These are phyloP conservation scores for Colletotrichum theobromicola DNA, from an alignment of 2,329 filamentous ascomycete species.

Conservation along the genomic window DNA sequence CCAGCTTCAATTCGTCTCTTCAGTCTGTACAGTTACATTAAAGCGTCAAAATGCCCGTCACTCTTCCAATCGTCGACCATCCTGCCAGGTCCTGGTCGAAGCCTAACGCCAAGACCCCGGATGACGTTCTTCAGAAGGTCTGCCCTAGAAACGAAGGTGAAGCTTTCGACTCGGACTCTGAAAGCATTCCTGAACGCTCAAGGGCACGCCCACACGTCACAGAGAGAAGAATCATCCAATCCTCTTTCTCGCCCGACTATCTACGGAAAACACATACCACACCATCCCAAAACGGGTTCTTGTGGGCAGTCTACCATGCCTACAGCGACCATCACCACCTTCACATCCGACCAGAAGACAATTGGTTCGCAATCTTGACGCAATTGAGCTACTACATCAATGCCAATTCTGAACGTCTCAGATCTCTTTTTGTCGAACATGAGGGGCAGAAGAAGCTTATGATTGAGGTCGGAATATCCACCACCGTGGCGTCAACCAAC, in stretches of 20 bases:
- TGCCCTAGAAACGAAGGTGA: neutral
- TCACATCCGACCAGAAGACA: slow-evolving; percentile 53
- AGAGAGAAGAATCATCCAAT: neutral
- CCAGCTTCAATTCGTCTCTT: fast-evolving
- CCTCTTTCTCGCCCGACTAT: neutral
- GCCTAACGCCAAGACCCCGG: neutral
- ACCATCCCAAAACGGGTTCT: slow-evolving; percentile 39
- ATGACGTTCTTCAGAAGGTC: neutral
- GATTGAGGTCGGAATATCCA: slow-evolving; percentile 13
- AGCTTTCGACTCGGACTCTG: neutral
- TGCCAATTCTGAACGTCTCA: slow-evolving; percentile 48
- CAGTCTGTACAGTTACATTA: neutral
- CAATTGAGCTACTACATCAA: slow-evolving; percentile 54
- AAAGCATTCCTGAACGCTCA: too few relatives aligned
- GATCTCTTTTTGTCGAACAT: slow-evolving; percentile 46
- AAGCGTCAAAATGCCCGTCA: neutral
- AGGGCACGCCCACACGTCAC: too few relatives aligned
- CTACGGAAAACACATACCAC: neutral
- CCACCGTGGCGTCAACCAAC: neutral
- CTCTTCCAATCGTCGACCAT: neutral
- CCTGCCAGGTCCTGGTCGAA: neutral
- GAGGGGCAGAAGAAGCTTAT: slow-evolving; percentile 31
- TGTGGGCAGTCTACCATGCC: slow-evolving; percentile 40
- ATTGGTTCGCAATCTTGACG: slow-evolving; percentile 56
- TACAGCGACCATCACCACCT: slow-evolving; percentile 51